Conservation (phyloP, 352 stramenopile species). For the Globisporangium lucens region DNA sequence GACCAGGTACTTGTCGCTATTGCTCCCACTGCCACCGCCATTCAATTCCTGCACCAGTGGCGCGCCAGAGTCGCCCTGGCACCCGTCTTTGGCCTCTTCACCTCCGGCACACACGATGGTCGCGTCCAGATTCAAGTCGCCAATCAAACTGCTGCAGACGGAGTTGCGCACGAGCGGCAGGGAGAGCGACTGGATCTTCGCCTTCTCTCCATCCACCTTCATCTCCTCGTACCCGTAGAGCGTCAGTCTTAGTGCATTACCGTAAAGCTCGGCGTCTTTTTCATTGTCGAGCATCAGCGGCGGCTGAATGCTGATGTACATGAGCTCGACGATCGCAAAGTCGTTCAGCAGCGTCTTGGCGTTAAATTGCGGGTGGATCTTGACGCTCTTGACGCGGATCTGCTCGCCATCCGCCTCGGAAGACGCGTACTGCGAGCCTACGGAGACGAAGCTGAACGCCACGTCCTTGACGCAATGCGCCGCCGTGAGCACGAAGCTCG, state of each 20-base stretch:
- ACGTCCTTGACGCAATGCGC: conserved; percentile 29
- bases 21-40: background rate
- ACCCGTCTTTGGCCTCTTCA: conserved; percentile 32
- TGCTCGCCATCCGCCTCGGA: conserved; percentile 31
- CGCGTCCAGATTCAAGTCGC: conserved; percentile 15
- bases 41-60: conserved; percentile 23
- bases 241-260: conserved; percentile 12
- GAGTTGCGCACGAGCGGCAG: conserved; percentile 25
- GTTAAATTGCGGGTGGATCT: conserved; percentile 27
- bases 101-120: conserved; percentile 41
- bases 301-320: conserved; percentile 35
- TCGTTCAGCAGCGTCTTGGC: conserved; percentile 23
- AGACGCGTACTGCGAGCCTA: conserved; percentile 29
- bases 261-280: background rate
- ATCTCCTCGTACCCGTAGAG: conserved; percentile 19
- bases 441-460: conserved; percentile 23
- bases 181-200: conserved; percentile 18
- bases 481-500: conserved; percentile 32
- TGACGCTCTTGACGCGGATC: conserved; percentile 31
- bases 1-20: conserved; percentile 18
- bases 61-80: conserved; percentile 37
- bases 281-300: conserved; percentile 29
- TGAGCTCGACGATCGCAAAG: conserved; percentile 36
- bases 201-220: background rate
- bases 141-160: conserved; percentile 20